Evolutionary conservation across 192 early-diverging fungal species (phyloP).

Genomic region (Ambispora gerdemannii): DNA sequence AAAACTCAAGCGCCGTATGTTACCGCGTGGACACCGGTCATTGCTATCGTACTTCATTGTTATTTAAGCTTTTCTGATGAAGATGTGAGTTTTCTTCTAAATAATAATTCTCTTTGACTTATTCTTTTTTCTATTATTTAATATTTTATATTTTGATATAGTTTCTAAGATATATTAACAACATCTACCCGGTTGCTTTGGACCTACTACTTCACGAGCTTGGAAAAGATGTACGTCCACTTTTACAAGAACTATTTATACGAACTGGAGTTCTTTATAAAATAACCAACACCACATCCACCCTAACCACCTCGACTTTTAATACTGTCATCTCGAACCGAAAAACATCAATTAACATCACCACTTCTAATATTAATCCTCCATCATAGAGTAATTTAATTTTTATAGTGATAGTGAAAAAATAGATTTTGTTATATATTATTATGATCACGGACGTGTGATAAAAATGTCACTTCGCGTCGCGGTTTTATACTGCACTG

Average conservation of each 20-base stretch:
- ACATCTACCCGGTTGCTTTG: slow-evolving; percentile 63
- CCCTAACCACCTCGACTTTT: background rate
- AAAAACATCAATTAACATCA: background rate
- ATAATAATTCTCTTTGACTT: background rate
- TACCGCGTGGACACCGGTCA: slow-evolving; percentile 72
- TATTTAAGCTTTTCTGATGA: slow-evolving; percentile 65
- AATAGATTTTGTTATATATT: background rate
- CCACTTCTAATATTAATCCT: too few species aligned
- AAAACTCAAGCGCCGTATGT: slow-evolving; percentile 69
- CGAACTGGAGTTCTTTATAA: slow-evolving; percentile 47
- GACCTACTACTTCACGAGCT: slow-evolving; percentile 63
- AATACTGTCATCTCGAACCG: background rate
- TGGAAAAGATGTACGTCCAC: slow-evolving; percentile 53
- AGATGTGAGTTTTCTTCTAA: slow-evolving; percentile 41
- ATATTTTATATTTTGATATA: slow-evolving; percentile 29
- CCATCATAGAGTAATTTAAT: too few species aligned
- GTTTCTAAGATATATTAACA: slow-evolving; percentile 57
- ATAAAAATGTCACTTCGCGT: too few species aligned
- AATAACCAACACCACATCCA: slow-evolving; percentile 19
- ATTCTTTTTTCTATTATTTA: background rate
- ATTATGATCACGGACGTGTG: background rate
- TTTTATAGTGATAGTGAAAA: background rate
- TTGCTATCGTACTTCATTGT: slow-evolving; percentile 67
- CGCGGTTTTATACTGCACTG: too few species aligned
- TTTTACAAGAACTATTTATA: slow-evolving; percentile 46